Evolutionary conservation across 2,329 filamentous ascomycete genomes (phyloP), one percentile per base, ranked within the genome.

Genomic region (Colletotrichum shisoi): DNA sequence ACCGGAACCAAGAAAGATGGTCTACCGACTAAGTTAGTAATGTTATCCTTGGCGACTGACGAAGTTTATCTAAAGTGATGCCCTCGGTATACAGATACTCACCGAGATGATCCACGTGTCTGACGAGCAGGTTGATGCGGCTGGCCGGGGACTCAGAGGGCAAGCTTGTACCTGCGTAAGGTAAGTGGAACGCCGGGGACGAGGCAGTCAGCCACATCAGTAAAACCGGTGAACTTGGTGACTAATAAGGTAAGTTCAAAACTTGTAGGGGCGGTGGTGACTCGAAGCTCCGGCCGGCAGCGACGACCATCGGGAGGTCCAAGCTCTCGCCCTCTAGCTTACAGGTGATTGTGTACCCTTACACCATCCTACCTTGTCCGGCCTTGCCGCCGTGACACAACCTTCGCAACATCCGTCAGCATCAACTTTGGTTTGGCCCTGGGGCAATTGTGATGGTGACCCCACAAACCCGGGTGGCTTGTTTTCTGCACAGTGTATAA

Each of bases 401-500:
- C 34, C 44, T 45, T 45, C 40, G 31, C 31, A 9, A 3, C 31
- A 34, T 34, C 31, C 15, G 24, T 13, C 42, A 45, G 21, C 37
- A 27, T 34, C 57, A 53, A 19, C 48, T 40, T 48, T 17, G 48
- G 31, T 34, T 34, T 34, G 31, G 31, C 31, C 7, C 31, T 34
- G 8, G 31, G 56, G 31, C 37, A 44, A 15, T 42, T 34, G 44
- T 12, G 39, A 19, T 40, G 63, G n/a, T 63, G 52, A 67, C 57
- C 44, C 39, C 52, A 53, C 52, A 40, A 46, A 52, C 15, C n/a
- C 21, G 31, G 37, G 21, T 24, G 27, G 51, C 44, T 40, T 44
- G 58, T 37, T 7, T 37, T 27, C 34, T 11, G n/a, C 37, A 66
- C 63, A 57, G 63, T 62, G 49, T 27, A 37, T 15, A n/a, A 11